Evolutionary conservation across 2,329 filamentous ascomycete genomes (phyloP).

Genomic region (Fusarium abutilonis): DNA sequence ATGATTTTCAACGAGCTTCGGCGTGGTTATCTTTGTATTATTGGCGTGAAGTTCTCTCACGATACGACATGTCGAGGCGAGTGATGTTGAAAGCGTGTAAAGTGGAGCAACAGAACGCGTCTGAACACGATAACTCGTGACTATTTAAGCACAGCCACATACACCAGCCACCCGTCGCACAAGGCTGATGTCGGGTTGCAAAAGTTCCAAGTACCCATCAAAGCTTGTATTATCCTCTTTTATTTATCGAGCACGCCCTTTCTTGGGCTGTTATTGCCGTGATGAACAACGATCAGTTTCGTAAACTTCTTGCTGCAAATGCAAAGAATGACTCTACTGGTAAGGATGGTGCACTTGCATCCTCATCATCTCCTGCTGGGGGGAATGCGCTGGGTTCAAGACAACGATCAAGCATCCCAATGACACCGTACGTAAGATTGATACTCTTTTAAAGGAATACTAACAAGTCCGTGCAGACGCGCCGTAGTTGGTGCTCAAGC

Average conservation of each 20-base stretch:
- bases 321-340: conserved; percentile 52
- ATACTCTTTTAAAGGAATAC: background rate
- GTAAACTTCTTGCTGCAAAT: conserved; percentile 73
- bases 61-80: conserved; percentile 3
- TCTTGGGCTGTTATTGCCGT: conserved; percentile 3
- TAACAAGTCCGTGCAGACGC: conserved; percentile 61
- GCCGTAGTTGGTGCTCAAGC: conserved; percentile 64
- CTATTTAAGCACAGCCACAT: conserved; percentile 35
- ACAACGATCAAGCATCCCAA: conserved; percentile 83
- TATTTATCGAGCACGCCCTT: background rate
- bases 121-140: conserved; percentile 56
- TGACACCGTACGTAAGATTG: conserved; percentile 80
- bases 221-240: conserved; percentile 1
- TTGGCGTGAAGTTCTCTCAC: conserved; percentile 3
- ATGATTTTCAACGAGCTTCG: background rate
- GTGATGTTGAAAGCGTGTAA: conserved; percentile 47
- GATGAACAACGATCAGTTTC: conserved; percentile 98
- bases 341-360: conserved; percentile 58
- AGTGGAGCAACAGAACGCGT: conserved; percentile 48
- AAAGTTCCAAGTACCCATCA: conserved; percentile 10
- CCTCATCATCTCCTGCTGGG: conserved; percentile 41
- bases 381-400: conserved; percentile 75
- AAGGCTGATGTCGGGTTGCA: conserved; percentile 26
- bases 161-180: conserved; percentile 21
- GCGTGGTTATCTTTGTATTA: background rate